These are phyloP conservation scores for Trypanosomatidae sp. DNA, from an alignment of 208 protist species.

Conservation along the genomic window DNA sequence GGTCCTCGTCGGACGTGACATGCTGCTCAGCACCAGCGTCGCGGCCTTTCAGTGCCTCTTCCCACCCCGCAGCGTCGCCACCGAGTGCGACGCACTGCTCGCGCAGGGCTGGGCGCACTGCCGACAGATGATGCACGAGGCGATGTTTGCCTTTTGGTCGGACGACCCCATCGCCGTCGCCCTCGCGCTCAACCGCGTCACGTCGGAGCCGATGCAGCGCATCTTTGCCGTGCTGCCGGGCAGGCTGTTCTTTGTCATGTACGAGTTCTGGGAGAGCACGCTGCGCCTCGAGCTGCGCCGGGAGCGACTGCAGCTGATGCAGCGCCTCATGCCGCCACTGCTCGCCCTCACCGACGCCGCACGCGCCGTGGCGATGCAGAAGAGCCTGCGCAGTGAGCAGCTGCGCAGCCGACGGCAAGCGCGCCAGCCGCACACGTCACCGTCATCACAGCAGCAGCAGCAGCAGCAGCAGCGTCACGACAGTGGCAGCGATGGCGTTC, in stretches of 20 bases:
- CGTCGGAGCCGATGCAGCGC: slow-evolving; percentile 22
- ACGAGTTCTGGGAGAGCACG: slow-evolving; percentile 43
- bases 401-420: neutral
- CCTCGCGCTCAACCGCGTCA: slow-evolving; percentile 11
- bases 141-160: slow-evolving; percentile 26
- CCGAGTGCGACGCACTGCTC: slow-evolving; percentile 16
- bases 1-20: slow-evolving; percentile 23
- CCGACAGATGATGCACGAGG: slow-evolving; percentile 10
- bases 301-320: slow-evolving; percentile 21
- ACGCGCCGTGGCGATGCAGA: slow-evolving; percentile 9
- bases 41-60: slow-evolving; percentile 25
- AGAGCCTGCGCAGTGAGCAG: slow-evolving; percentile 2
- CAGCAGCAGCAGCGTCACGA: too few relatives aligned
- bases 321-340: slow-evolving; percentile 18
- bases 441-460: too few relatives aligned
- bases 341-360: slow-evolving; percentile 21
- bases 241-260: slow-evolving; percentile 27
- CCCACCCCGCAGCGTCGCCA: slow-evolving; percentile 14
- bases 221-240: slow-evolving; percentile 6
- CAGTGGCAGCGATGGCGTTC: too few relatives aligned
- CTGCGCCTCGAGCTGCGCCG: slow-evolving; percentile 35
- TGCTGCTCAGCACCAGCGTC: slow-evolving; percentile 18
- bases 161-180: slow-evolving; percentile 27
- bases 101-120: slow-evolving; percentile 13
- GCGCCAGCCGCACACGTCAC: neutral